A percentile compares a stretch with the other conserved stretches of the same genome.
phyloP scores from a whole-genome alignment of 805 yeast species.

The Blastobotrys chiropterorum region DNA sequence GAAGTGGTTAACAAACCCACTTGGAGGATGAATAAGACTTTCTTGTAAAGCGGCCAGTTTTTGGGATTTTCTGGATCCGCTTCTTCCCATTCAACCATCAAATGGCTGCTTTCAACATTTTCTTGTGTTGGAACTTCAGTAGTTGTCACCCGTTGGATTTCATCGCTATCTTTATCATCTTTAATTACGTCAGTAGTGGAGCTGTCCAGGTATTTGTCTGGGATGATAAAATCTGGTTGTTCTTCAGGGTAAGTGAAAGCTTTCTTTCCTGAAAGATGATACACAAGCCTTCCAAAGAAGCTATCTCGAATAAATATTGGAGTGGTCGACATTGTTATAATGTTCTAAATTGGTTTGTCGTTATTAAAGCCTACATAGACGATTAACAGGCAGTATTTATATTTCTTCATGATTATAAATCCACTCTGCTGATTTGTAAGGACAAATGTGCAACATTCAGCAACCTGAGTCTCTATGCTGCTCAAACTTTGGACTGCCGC shows the following conservation, averaged over 20 bases:
- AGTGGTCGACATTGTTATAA: neutral
- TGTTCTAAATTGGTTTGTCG: too few relatives aligned
- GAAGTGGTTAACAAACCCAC: constrained; percentile 39
- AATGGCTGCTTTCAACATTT: neutral
- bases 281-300: constrained; percentile 26
- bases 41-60: constrained; percentile 45
- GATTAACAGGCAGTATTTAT: too few relatives aligned
- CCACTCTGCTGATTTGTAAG: neutral
- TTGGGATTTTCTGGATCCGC: constrained; percentile 49
- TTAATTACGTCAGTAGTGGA: neutral
- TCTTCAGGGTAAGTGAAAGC: constrained; percentile 28
- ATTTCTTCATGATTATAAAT: neutral
- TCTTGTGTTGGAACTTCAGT: neutral
- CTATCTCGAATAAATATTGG: constrained; percentile 23
- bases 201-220: constrained; percentile 24
- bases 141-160: neutral
- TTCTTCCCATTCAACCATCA: constrained; percentile 16
- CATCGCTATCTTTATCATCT: neutral
- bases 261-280: constrained; percentile 28
- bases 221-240: constrained; percentile 24
- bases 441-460: neutral
- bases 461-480: too few relatives aligned
- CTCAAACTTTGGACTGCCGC: too few relatives aligned
- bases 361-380: too few relatives aligned
- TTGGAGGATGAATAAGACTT: constrained; percentile 33